A percentile compares a stretch with the other conserved stretches of the same genome.
These are phyloP conservation scores for Sporisorium graminicola DNA, from an alignment of 1,284 basidiomycete genomes.

Conservation along the genomic window DNA sequence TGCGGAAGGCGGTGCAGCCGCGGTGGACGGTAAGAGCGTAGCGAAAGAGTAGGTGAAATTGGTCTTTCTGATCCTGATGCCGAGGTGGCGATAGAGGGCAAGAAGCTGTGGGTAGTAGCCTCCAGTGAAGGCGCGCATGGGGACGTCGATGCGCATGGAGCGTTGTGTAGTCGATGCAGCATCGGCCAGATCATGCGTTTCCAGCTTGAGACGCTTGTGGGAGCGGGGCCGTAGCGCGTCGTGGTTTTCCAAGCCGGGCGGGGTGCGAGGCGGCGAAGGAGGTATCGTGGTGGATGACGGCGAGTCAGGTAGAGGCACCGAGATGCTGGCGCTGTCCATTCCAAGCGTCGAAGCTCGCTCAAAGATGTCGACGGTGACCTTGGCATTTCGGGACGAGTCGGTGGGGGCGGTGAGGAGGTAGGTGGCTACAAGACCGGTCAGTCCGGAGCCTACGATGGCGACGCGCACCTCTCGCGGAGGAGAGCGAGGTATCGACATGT, in stretches of 20 bases:
- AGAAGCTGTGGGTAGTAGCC: slow-evolving; percentile 67
- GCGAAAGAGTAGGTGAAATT: slow-evolving; percentile 66
- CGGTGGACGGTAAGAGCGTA: background rate
- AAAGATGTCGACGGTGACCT: slow-evolving; percentile 52
- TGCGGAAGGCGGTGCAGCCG: background rate
- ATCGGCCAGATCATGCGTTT: background rate
- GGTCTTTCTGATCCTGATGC: slow-evolving; percentile 40
- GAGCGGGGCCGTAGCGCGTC: slow-evolving; percentile 6
- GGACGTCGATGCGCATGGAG: slow-evolving; percentile 61
- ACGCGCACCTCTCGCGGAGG: slow-evolving; percentile 68
- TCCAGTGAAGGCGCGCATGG: slow-evolving; percentile 66
- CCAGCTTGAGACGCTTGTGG: slow-evolving; percentile 12
- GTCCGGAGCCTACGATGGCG: slow-evolving; percentile 89
- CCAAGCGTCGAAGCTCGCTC: slow-evolving; percentile 60
- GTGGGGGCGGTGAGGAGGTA: slow-evolving; percentile 79
- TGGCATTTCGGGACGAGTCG: background rate
- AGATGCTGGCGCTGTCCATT: slow-evolving; percentile 65
- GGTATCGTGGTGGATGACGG: background rate
- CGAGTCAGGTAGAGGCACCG: slow-evolving; percentile 31
- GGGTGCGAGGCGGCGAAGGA: background rate
- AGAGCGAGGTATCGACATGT: slow-evolving; percentile 5
- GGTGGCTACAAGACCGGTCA: slow-evolving; percentile 85
- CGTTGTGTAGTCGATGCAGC: background rate
- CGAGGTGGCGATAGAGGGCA: slow-evolving; percentile 54
- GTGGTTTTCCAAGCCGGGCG: too few species aligned